Evolutionary conservation across 2,329 filamentous ascomycete species (phyloP).

Genomic region (Juglanconis juglandina): DNA sequence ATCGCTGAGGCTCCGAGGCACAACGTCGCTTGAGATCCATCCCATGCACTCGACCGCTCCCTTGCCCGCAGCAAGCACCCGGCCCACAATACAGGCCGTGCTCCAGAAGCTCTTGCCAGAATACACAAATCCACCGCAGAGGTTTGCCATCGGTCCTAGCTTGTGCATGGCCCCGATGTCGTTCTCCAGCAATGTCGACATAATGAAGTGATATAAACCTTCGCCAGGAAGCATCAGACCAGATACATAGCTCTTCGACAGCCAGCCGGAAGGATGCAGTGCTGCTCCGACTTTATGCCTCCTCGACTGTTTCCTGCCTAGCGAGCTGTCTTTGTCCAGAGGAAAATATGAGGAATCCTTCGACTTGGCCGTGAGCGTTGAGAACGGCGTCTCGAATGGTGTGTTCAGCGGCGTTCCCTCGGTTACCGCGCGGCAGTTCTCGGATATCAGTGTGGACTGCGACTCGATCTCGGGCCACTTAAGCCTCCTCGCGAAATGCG

Average conservation of each 20-base stretch:
- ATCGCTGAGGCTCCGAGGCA: constrained; percentile 48
- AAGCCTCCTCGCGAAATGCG: constrained; percentile 61
- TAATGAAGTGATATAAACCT: constrained; percentile 59
- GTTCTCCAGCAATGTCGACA: constrained; percentile 63
- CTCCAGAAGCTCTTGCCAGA: constrained; percentile 66
- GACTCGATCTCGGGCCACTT: constrained; percentile 60
- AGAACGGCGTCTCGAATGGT: constrained; percentile 32
- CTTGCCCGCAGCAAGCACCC: constrained; percentile 60
- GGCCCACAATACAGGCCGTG: constrained; percentile 61
- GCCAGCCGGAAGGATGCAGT: constrained; percentile 59
- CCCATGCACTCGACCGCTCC: constrained; percentile 65
- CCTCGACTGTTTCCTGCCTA: constrained; percentile 36
- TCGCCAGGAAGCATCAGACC: constrained; percentile 65
- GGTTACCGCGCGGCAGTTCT: constrained; percentile 43
- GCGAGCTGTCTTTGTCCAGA: constrained; percentile 21
- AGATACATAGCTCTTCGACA: constrained; percentile 65
- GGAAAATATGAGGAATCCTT: constrained; percentile 45
- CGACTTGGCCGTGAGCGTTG: constrained; percentile 31
- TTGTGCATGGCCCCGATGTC: constrained; percentile 57
- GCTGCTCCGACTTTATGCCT: constrained; percentile 55
- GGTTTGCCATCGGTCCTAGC: constrained; percentile 58
- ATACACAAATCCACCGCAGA: constrained; percentile 64
- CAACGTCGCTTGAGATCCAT: constrained; percentile 61
- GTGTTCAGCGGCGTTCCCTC: constrained; percentile 40
- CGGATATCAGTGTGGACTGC: constrained; percentile 45